Evolutionary conservation across 371 early-diverging fungal species (phyloP).

Genomic region (Syncephalastrum racemosum): DNA sequence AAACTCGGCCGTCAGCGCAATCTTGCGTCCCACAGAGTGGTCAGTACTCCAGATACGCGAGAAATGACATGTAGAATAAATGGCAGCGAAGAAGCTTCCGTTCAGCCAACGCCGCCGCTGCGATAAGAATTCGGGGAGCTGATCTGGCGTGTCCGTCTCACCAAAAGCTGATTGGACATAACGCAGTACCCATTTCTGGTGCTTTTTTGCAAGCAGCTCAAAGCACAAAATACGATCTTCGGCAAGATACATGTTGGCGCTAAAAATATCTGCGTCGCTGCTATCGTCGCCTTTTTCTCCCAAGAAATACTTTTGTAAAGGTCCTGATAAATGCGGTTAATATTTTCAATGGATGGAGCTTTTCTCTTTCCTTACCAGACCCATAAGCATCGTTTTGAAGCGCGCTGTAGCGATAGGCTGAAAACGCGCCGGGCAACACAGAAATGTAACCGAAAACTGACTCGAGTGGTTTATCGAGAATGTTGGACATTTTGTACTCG

Average conservation of each 20-base stretch:
- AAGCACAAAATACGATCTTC: slow-evolving; percentile 89
- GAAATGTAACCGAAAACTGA: slow-evolving; percentile 85
- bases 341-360: neutral
- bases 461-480: slow-evolving; percentile 87
- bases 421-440: slow-evolving; percentile 86
- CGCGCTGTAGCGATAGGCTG: slow-evolving; percentile 81
- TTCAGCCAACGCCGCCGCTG: slow-evolving; percentile 92
- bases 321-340: slow-evolving; percentile 32
- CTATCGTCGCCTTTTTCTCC: slow-evolving; percentile 58
- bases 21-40: slow-evolving; percentile 61
- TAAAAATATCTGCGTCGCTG: slow-evolving; percentile 42
- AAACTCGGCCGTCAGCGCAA: slow-evolving; percentile 67
- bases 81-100: slow-evolving; percentile 76
- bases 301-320: slow-evolving; percentile 76
- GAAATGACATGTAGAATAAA: slow-evolving; percentile 59
- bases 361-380: slow-evolving; percentile 21
- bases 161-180: slow-evolving; percentile 70
- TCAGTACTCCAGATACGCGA: slow-evolving; percentile 61
- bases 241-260: slow-evolving; percentile 78
- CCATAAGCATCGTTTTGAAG: slow-evolving; percentile 64
- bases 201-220: slow-evolving; percentile 77
- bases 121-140: slow-evolving; percentile 79
- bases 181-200: slow-evolving; percentile 67
- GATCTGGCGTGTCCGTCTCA: slow-evolving; percentile 85
- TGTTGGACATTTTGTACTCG: slow-evolving; percentile 91